Conservation (phyloP, 2,329 filamentous ascomycete genomes). For the Ascochyta pisi region DNA sequence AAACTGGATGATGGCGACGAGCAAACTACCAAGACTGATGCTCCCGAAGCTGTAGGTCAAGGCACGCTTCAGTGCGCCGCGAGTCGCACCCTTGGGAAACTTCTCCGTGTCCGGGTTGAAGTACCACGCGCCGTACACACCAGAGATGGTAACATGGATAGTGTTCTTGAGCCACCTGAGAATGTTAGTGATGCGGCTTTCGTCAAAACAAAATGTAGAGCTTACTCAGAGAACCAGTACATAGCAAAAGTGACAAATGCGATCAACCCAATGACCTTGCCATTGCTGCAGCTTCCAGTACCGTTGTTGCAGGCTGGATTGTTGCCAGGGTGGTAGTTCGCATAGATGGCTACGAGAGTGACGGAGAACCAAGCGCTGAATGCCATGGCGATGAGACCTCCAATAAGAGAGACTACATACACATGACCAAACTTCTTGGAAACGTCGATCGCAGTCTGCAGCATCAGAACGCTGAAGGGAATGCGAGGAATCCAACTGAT, state of each 20-base stretch:
- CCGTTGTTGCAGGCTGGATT: slow-evolving; percentile 63
- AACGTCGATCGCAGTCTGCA: slow-evolving; percentile 84
- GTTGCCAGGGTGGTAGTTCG: slow-evolving; percentile 74
- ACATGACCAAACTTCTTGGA: slow-evolving; percentile 85
- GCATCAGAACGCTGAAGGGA: slow-evolving; percentile 89
- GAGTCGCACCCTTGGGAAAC: slow-evolving; percentile 79
- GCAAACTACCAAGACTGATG: slow-evolving; percentile 82
- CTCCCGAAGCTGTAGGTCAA: slow-evolving; percentile 93
- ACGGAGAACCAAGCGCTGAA: slow-evolving; percentile 87
- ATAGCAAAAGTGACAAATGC: slow-evolving; percentile 89
- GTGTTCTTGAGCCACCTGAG: slow-evolving; percentile 82
- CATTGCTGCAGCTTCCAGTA: slow-evolving; percentile 71
- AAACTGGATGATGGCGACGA: slow-evolving; percentile 87
- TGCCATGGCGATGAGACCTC: slow-evolving; percentile 76
- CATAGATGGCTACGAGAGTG: slow-evolving; percentile 85
- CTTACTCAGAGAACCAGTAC: slow-evolving; percentile 85
- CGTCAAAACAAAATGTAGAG: not conserved
- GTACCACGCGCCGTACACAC: slow-evolving; percentile 93
- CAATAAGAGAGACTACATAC: slow-evolving; percentile 83
- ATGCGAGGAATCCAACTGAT: slow-evolving; percentile 86
- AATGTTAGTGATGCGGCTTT: slow-evolving; percentile 38
- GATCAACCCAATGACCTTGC: slow-evolving; percentile 81
- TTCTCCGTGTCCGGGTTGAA: slow-evolving; percentile 52
- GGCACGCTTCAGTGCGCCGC: slow-evolving; percentile 80
- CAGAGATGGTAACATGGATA: slow-evolving; percentile 85